Base-by-base conservation (phyloP, 2,329 filamentous ascomycete genomes). In the Beauveria rudraprayagi region DNA sequence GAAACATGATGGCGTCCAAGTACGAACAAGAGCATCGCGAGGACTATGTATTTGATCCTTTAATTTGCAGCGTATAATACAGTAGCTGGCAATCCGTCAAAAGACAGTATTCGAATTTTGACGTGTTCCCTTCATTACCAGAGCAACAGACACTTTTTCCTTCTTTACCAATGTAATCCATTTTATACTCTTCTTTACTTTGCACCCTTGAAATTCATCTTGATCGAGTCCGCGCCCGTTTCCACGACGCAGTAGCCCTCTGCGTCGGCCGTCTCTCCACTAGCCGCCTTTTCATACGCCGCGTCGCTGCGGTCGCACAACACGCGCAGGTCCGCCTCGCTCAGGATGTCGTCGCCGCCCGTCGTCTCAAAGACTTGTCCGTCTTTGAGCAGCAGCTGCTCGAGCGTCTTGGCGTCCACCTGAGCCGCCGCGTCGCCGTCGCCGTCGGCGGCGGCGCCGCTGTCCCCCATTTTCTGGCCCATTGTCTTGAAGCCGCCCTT, bases 401-500 rank as follows among this genome's bases (percentile, higher is more conserved):
- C 82, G 26, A 90, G 77, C 10, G 78, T 79, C 63, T 92, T 82
- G 24, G 82, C 80, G 56, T 86, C 82, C 1, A 90, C 73, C 47
- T 78, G 34, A 3, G 17, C 53, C 40, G 19, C 34, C 14, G 10
- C 76, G 62, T 80, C 84, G 57, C 77, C 76, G 63, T 75, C 80
- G 62, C 70, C 77, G 55, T 75, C 68, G 22, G 22, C 22, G 22
- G 2, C 22, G 63, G 75, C 80, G 62, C 70, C 77, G 56, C 75
- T 68, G 59, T 80, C 77, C 34, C 34, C 34, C 66, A 83, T 78
- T 67, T 86, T 86, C 67, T 89, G 81, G 0, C 78, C 80, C 75
- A 92, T 84, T 11, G 83, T 86, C 65, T 82, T 85, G 73, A 95
- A 93, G 5, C 89, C 87, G 2, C 93, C 93, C 72, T 97, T 97